Base-by-base conservation (phyloP, 1,139 yeast genomes). In the Suhomyces guaymorum region DNA sequence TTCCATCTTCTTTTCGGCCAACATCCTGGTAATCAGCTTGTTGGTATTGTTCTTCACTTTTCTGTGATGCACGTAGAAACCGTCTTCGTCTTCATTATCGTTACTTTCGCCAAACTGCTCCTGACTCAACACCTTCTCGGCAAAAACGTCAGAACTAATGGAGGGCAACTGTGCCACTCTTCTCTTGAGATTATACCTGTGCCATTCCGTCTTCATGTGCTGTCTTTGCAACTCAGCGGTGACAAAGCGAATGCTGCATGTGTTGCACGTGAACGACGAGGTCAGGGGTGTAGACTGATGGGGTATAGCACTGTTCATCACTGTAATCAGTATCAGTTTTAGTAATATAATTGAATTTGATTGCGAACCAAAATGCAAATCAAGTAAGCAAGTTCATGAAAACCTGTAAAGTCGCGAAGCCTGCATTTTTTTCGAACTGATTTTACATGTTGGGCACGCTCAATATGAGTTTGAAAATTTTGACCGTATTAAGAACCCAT, bases 181-280 rank as follows among this genome's bases (percentile, higher is more conserved):
- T 60, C 98, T 75, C 61, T 92, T 92, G 55, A 92, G 73, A 55
- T 92, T 90, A 59, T 87, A 92, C 46, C 95, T 73, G 54, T 89
- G 97, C 97, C 97, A 90, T 43, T 90, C 97, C 1, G 96, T 82
- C 57, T 87, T 88, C 97, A 92, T 92, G 54, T 92, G 98, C 38
- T 74, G 70, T 49, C 97, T 73, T 64, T 92, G 98, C 44, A 79
- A 73, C 38, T 82, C 89, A 5, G 95, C 82, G 12, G 82, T 70
- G 12, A 82, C 78, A 53, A 92, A 92, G 41, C 78, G 78, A 42
- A 90, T 73, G 7, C 80, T 82, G 55, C 98, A 92, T 22, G 96
- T 84, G 54, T 88, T 85, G 61, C 98, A 92, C 4, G 97, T 89
- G 51, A 76, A 80, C 7, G 59, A 45, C 1, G 70, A 53, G 13